Evolutionary conservation across 163 green algal genomes (phyloP), one percentile per base, ranked within the genome.

Genomic region (Chloromonas sp.): DNA sequence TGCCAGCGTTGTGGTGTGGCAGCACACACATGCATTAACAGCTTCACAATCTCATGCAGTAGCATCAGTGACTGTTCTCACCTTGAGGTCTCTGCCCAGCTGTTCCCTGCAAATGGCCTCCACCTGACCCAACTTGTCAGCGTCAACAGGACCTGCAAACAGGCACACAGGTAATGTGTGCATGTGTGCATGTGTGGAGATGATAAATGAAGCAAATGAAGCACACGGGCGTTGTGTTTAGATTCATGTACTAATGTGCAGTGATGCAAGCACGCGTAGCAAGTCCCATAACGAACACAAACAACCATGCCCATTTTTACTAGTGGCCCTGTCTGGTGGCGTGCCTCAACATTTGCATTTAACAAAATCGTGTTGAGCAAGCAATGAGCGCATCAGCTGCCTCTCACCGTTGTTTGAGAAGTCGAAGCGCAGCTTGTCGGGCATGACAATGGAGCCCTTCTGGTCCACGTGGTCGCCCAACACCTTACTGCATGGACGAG

Each of bases 391-490:
- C 79, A 8, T 36, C 36, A 36, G 36, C 36, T 36, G 36, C 36
- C 36, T 36, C 79, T 89, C 85, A 8, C 94, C 94, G 81, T 93
- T 94, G 91, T 99, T 96, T 71, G 88, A 95, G 89, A 99, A 99
- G 92, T 99, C 97, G 87, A 99, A 99, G 62, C 97, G 95, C 84
- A 99, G 93, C 86, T 94, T 94, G 84, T 99, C 96, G 0, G 94
- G 91, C 78, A 94, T 85, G 77, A 99, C 97, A 58, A 99, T 94
- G 14, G 94, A 98, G 70, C 97, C 97, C 91, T 98, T 99, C 92
- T 99, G 97, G 83, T 98, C 93, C 3, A 99, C 92, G 78, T 98
- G 93, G 66, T 97, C 93, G 1, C 97, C 97, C 82, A 99, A 90
- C 84, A 96, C 89, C 70, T 91, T 71, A 70, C 86, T 89, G 88